These are phyloP conservation scores for Aspergillus avenaceus DNA, from an alignment of 495 filamentous ascomycete genomes.

Conservation along the genomic window DNA sequence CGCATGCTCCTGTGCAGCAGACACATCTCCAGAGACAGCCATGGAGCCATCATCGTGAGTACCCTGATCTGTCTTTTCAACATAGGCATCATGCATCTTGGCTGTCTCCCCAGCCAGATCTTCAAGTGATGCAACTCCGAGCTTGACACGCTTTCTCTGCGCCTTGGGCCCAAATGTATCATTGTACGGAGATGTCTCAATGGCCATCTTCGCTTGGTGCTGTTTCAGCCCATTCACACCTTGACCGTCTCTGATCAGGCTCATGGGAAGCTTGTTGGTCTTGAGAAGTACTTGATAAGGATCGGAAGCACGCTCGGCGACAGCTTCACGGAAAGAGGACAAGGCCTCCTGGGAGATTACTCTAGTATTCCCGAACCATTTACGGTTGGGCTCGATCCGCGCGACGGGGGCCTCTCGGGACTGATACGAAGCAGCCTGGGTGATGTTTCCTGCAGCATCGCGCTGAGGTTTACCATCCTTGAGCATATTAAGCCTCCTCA, in stretches of 20 bases:
- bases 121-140: conserved; percentile 72
- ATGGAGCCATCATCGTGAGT: conserved; percentile 65
- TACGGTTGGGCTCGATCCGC: conserved; percentile 88
- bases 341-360: conserved; percentile 68
- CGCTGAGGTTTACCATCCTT: conserved; percentile 76
- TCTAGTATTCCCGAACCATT: conserved; percentile 74
- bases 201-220: conserved; percentile 89
- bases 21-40: conserved; percentile 48
- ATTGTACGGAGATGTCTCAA: conserved; percentile 80
- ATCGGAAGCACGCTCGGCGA: conserved; percentile 83
- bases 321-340: conserved; percentile 82
- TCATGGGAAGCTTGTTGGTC: conserved; percentile 91
- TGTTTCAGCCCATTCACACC: conserved; percentile 77
- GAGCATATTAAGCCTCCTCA: conserved; percentile 79
- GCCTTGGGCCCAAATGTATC: conserved; percentile 92
- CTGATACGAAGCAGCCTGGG: conserved; percentile 80
- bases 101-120: conserved; percentile 77
- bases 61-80: conserved; percentile 71
- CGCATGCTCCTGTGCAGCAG: conserved; percentile 43
- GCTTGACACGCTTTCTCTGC: conserved; percentile 85
- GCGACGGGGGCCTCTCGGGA: conserved; percentile 74
- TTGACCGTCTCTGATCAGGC: conserved; percentile 63
- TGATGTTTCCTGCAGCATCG: conserved; percentile 72
- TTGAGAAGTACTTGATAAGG: conserved; percentile 91
- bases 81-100: conserved; percentile 72